Evolutionary conservation across 352 stramenopile species (phyloP).

Genomic region (Globisporangium paddicum): DNA sequence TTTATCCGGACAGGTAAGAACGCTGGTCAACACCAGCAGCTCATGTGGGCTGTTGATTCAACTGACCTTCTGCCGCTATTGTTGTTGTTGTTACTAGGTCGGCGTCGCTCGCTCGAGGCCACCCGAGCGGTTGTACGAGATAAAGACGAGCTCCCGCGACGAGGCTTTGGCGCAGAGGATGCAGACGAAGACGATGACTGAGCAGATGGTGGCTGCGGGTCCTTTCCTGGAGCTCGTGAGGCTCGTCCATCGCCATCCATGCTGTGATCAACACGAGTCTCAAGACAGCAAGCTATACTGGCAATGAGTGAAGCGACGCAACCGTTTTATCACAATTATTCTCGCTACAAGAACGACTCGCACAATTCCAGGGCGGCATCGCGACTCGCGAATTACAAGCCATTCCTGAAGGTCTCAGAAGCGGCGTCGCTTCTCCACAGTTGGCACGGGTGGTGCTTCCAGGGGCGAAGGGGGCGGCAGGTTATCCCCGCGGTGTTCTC

Average conservation of each 20-base stretch:
- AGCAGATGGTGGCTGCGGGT: constrained; percentile 16
- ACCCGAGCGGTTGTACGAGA: neutral
- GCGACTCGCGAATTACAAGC: neutral
- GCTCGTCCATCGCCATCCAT: constrained; percentile 13
- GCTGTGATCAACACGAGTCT: neutral
- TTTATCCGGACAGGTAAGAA: neutral
- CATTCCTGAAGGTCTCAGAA: neutral
- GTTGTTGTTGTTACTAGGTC: constrained; percentile 9
- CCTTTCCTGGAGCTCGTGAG: neutral
- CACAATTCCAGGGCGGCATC: neutral
- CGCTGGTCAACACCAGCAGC: neutral
- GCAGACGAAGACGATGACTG: neutral
- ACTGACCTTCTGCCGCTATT: constrained; percentile 6
- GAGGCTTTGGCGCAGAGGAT: neutral
- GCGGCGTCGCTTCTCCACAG: neutral
- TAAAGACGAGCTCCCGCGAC: constrained; percentile 1
- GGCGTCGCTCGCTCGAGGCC: neutral
- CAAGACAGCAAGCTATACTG: neutral
- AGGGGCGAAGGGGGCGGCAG: neutral
- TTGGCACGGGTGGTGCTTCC: neutral
- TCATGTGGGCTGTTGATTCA: neutral
- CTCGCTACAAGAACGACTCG: neutral
- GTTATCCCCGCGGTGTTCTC: neutral
- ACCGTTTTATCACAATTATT: constrained; percentile 5
- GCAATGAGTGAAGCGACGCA: constrained; percentile 4